Conservation (phyloP, 257 asterid species). For the Echites panduratus region DNA sequence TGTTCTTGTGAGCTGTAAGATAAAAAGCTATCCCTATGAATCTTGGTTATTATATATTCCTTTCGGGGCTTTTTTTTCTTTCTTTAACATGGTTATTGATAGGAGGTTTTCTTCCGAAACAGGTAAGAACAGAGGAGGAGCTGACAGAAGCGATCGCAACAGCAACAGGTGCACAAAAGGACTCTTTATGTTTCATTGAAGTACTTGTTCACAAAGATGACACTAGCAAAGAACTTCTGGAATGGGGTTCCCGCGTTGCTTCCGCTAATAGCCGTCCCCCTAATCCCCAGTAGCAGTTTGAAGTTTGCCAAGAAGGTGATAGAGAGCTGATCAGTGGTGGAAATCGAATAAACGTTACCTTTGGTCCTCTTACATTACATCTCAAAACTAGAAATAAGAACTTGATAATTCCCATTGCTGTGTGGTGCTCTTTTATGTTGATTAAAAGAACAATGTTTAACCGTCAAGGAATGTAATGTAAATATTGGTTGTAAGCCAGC, state of each 20-base stretch:
- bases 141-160: constrained; percentile 23
- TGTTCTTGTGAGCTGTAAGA: background rate
- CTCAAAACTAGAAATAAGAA: constrained; percentile 6
- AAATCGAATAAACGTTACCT: background rate
- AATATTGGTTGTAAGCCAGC: no score
- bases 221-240: constrained; percentile 24
- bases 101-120: background rate
- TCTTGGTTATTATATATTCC: background rate
- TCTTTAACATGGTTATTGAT: background rate
- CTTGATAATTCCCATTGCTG: constrained; percentile 4
- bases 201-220: constrained; percentile 25
- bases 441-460: background rate
- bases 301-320: background rate
- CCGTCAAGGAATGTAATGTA: background rate
- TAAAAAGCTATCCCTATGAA: background rate
- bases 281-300: constrained; percentile 21
- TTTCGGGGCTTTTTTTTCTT: no score
- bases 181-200: constrained; percentile 31
- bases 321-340: background rate
- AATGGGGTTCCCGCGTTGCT: constrained; percentile 36
- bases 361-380: constrained; percentile 7
- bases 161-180: constrained; percentile 23
- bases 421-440: background rate
- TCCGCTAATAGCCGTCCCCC: constrained; percentile 29
- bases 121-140: constrained; percentile 32